Evolutionary conservation across 441 rosid genomes (phyloP).

Genomic region (Cnidoscolus chayamansa): DNA sequence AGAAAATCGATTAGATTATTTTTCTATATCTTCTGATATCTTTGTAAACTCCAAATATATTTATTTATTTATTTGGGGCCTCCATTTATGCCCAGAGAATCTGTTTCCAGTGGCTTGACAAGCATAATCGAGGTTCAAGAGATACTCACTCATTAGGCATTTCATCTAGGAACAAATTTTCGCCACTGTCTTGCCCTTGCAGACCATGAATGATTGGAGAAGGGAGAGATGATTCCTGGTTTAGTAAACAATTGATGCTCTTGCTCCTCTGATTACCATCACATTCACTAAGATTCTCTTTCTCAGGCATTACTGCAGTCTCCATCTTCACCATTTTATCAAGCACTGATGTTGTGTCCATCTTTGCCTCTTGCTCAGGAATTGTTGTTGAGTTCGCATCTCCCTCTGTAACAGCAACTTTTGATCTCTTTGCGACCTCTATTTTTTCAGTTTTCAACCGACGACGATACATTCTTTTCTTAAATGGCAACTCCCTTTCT

Average conservation of each 20-base stretch:
- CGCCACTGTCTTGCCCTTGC: background rate
- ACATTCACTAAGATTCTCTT: conserved; percentile 7
- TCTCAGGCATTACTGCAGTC: background rate
- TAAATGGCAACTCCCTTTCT: conserved; percentile 21
- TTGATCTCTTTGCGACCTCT: background rate
- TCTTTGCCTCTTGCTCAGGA: no score
- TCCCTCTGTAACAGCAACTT: conserved; percentile 11
- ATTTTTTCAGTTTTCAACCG: background rate
- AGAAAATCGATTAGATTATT: no score
- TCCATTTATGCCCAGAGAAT: no score
- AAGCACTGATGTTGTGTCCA: no score
- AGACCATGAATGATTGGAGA: conserved; percentile 1
- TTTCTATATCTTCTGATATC: no score
- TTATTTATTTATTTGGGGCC: no score
- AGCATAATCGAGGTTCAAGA: background rate
- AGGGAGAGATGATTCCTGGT: conserved; percentile 19
- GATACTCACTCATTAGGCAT: conserved; percentile 18
- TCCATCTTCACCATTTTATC: no score
- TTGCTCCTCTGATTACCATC: conserved; percentile 3
- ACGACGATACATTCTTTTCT: conserved; percentile 20
- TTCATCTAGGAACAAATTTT: conserved; percentile 5
- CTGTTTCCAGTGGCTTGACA: no score
- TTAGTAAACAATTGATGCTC: conserved; percentile 15
- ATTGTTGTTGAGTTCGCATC: background rate
- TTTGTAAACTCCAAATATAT: no score